Conservation (phyloP, 2,329 filamentous ascomycete species). For the Sarocladium strictum region DNA sequence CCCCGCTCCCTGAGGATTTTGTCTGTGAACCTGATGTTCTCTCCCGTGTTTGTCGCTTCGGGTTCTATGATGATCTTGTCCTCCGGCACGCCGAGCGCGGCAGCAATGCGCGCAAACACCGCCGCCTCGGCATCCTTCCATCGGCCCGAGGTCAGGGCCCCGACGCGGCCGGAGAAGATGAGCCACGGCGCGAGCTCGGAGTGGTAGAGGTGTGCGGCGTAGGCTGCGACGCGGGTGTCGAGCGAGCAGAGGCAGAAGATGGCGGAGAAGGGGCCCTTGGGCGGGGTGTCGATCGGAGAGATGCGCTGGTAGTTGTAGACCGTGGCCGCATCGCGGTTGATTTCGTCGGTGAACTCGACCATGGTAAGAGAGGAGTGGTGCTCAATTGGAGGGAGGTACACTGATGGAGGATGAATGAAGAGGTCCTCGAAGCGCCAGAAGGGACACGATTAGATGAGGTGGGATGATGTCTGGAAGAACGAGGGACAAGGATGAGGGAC, state of each 20-base stretch:
- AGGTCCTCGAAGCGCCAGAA: neutral
- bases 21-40: conserved; percentile 40
- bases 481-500: neutral
- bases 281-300: conserved; percentile 11
- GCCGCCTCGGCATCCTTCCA: conserved; percentile 36
- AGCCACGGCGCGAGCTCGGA: conserved; percentile 30
- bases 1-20: conserved; percentile 24
- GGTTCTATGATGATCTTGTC: conserved; percentile 33
- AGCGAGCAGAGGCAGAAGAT: conserved; percentile 43
- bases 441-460: neutral
- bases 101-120: conserved; percentile 35
- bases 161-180: conserved; percentile 38
- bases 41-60: conserved; percentile 37
- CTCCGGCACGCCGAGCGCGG: conserved; percentile 31
- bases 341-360: neutral
- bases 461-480: neutral
- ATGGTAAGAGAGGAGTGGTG: no score
- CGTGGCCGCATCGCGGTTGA: conserved; percentile 26
- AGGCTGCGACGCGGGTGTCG: conserved; percentile 36
- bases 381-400: no score
- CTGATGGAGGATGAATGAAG: no score
- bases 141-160: conserved; percentile 31
- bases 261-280: conserved; percentile 29
- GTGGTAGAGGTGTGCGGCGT: conserved; percentile 36
- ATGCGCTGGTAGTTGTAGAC: conserved; percentile 40